These are phyloP conservation scores for Penstemon barbatus DNA, from an alignment of 257 asterid genomes.

Conservation along the genomic window DNA sequence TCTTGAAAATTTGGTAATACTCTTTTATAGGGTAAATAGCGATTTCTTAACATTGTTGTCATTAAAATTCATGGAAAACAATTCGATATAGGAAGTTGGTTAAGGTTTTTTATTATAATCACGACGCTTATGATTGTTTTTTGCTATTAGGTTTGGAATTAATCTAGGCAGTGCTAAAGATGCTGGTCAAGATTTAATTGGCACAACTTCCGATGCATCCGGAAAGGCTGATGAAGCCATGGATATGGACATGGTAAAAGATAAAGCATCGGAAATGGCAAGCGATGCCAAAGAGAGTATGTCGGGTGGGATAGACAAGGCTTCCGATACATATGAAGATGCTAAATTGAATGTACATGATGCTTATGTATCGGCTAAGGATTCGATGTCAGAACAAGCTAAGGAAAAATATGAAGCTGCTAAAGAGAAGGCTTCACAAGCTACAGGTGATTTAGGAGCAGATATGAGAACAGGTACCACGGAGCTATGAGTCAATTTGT, in stretches of 20 bases:
- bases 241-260: constrained; percentile 23
- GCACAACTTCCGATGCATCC: constrained; percentile 14
- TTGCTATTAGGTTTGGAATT: constrained; percentile 31
- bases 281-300: background rate
- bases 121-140: no score
- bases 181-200: constrained; percentile 29
- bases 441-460: constrained; percentile 46
- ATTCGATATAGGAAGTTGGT: no score
- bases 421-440: constrained; percentile 54
- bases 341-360: constrained; percentile 36
- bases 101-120: no score
- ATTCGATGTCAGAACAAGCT: constrained; percentile 36
- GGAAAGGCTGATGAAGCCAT: constrained; percentile 21
- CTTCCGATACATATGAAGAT: constrained; percentile 26
- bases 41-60: no score
- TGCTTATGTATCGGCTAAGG: constrained; percentile 37
- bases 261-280: constrained; percentile 18
- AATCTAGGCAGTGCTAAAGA: constrained; percentile 35
- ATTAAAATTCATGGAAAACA: no score
- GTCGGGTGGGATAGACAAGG: constrained; percentile 28
- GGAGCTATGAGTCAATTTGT: no score
- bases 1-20: no score
- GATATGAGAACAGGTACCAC: constrained; percentile 21
- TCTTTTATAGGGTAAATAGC: no score
- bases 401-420: constrained; percentile 50